Conservation (phyloP, 2,329 filamentous ascomycete genomes). For the Aspergillus clavatus region DNA sequence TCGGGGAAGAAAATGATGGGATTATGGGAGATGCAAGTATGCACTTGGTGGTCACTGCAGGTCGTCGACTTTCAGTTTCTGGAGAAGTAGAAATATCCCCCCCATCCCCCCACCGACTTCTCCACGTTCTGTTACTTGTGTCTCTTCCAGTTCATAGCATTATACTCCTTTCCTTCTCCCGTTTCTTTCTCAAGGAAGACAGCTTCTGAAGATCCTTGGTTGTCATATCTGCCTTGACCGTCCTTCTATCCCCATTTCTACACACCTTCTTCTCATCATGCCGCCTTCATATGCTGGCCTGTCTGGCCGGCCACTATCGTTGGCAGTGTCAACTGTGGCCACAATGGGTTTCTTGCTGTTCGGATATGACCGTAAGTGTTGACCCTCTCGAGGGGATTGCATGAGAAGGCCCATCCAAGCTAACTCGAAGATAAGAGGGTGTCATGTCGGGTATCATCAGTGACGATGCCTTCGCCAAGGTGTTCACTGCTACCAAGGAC, state of each 20-base stretch:
- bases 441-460: conserved; percentile 39
- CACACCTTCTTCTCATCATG: conserved; percentile 41
- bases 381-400: not conserved
- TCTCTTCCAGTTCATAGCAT: conserved; percentile 12
- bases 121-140: conserved; percentile 14
- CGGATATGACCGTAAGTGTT: conserved; percentile 49
- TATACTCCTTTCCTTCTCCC: conserved; percentile 5
- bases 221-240: conserved; percentile 2
- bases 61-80: conserved; percentile 13
- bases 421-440: conserved; percentile 24
- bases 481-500: conserved; percentile 31
- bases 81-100: conserved; percentile 27
- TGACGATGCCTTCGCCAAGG: conserved; percentile 27
- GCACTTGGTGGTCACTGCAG: conserved; percentile 18
- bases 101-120: conserved; percentile 14
- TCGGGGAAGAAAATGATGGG: no score
- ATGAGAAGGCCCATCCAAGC: not conserved
- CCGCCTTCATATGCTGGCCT: conserved; percentile 55
- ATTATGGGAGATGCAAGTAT: conserved; percentile 12
- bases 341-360: conserved; percentile 61
- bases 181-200: not conserved
- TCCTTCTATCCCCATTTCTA: no score
- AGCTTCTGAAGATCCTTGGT: not conserved
- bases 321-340: conserved; percentile 58
- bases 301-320: conserved; percentile 52